phyloP scores from a whole-genome alignment of 2,329 filamentous ascomycete species.

The Aspergillus pseudoviridinutans region DNA sequence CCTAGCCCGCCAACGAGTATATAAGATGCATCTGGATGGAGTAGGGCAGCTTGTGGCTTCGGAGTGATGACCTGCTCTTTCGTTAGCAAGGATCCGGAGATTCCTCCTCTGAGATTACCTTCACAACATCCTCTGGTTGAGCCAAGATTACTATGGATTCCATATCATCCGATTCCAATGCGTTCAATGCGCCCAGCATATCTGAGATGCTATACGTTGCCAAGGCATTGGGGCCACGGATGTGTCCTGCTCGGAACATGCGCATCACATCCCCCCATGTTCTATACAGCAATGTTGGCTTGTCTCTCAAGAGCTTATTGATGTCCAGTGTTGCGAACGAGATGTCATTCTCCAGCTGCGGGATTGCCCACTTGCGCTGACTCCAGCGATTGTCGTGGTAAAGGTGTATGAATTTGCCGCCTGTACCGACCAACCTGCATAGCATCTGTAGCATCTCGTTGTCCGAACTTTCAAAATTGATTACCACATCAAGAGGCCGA shows the following conservation, averaged over 20 bases:
- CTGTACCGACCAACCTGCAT: conserved; percentile 20
- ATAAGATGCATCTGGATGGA: conserved; percentile 18
- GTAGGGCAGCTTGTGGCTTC: background rate
- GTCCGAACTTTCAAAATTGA: conserved; percentile 6
- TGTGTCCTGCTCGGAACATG: conserved; percentile 11
- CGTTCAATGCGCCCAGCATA: conserved; percentile 9
- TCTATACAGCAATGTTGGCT: background rate
- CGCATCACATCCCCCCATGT: conserved; percentile 10
- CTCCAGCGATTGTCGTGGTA: background rate
- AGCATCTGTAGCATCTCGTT: background rate
- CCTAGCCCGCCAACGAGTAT: conserved; percentile 26
- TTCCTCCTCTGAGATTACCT: conserved; percentile 2
- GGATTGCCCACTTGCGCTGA: background rate
- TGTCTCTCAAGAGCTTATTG: conserved; percentile 7
- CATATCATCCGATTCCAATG: conserved; percentile 1
- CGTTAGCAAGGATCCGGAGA: background rate
- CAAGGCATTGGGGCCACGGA: conserved; percentile 5
- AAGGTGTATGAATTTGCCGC: conserved; percentile 31
- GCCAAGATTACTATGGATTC: conserved; percentile 6
- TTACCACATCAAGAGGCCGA: conserved; percentile 12
- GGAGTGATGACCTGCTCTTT: background rate
- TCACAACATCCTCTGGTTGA: conserved; percentile 6
- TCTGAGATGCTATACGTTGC: conserved; percentile 8
- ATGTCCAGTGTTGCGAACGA: conserved; percentile 15
- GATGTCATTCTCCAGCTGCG: conserved; percentile 3